phyloP scores from a whole-genome alignment of 2,329 filamentous ascomycete species.

The Phaeophleospora eucalypticola region DNA sequence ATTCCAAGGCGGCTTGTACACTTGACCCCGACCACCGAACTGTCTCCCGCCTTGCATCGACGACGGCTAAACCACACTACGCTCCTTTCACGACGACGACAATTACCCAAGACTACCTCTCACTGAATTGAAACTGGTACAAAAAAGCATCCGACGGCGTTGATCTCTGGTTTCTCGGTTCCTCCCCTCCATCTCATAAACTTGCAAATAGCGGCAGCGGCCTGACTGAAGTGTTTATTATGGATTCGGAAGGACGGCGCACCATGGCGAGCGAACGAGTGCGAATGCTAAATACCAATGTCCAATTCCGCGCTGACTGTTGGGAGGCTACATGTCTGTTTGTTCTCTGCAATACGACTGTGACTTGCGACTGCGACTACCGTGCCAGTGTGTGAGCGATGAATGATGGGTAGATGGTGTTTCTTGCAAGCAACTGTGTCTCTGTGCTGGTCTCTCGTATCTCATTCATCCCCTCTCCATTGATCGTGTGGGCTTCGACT shows the following conservation, averaged over 20 bases:
- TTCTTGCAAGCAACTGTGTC: too few species aligned
- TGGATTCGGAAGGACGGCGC: background rate
- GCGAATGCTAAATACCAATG: background rate
- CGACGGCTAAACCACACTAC: background rate
- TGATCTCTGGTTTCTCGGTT: background rate
- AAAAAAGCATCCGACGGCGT: background rate
- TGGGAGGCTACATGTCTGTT: background rate
- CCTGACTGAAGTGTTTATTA: background rate
- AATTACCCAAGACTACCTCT: background rate
- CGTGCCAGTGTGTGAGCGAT: too few species aligned
- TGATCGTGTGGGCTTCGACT: too few species aligned
- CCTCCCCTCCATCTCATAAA: background rate
- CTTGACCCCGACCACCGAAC: background rate
- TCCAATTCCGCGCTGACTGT: background rate
- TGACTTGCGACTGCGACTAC: too few species aligned
- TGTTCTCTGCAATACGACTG: too few species aligned
- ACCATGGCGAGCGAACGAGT: background rate
- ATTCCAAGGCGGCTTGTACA: background rate
- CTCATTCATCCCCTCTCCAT: too few species aligned
- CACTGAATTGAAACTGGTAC: background rate
- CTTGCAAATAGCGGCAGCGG: background rate
- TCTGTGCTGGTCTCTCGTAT: too few species aligned
- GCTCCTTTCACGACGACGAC: background rate
- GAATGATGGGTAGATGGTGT: too few species aligned
- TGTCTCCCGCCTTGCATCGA: background rate